Evolutionary conservation across 805 yeast genomes (phyloP).

Genomic region (Ogataea degrootiae): DNA sequence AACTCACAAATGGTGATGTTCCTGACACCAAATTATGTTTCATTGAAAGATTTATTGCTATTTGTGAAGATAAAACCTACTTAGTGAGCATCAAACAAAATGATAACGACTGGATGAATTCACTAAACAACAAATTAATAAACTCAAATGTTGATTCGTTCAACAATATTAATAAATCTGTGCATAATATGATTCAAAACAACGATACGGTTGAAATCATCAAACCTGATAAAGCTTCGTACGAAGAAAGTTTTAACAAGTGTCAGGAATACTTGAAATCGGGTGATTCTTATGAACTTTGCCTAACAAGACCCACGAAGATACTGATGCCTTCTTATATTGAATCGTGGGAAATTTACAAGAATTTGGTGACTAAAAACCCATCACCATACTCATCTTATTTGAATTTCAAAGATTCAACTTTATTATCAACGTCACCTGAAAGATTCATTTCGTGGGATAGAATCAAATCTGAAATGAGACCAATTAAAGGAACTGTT

Average conservation of each 20-base stretch:
- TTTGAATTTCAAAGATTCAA: slow-evolving; percentile 60
- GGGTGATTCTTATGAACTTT: slow-evolving; percentile 93
- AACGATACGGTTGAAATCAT: slow-evolving; percentile 27
- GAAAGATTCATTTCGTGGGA: slow-evolving; percentile 89
- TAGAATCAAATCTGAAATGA: slow-evolving; percentile 56
- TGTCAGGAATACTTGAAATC: slow-evolving; percentile 66
- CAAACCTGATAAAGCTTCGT: slow-evolving; percentile 50
- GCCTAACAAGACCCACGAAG: slow-evolving; percentile 74
- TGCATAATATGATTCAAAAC: neutral
- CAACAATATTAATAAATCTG: slow-evolving; percentile 2
- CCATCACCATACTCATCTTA: slow-evolving; percentile 93
- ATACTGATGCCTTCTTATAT: slow-evolving; percentile 46
- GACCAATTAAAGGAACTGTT: slow-evolving; percentile 97
- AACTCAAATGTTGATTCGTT: neutral
- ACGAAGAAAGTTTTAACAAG: slow-evolving; percentile 47
- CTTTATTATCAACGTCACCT: slow-evolving; percentile 84
- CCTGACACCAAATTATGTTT: slow-evolving; percentile 78
- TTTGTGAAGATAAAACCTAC: slow-evolving; percentile 47
- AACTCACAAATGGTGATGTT: slow-evolving; percentile 35
- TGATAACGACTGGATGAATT: slow-evolving; percentile 36
- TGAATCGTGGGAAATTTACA: slow-evolving; percentile 76
- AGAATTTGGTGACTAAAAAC: slow-evolving; percentile 61
- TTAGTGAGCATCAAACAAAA: slow-evolving; percentile 45
- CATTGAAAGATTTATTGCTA: slow-evolving; percentile 58
- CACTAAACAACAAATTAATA: neutral